These are phyloP conservation scores for Podospora bellae-mahoneyi DNA, from an alignment of 495 filamentous ascomycete genomes.

Conservation along the genomic window DNA sequence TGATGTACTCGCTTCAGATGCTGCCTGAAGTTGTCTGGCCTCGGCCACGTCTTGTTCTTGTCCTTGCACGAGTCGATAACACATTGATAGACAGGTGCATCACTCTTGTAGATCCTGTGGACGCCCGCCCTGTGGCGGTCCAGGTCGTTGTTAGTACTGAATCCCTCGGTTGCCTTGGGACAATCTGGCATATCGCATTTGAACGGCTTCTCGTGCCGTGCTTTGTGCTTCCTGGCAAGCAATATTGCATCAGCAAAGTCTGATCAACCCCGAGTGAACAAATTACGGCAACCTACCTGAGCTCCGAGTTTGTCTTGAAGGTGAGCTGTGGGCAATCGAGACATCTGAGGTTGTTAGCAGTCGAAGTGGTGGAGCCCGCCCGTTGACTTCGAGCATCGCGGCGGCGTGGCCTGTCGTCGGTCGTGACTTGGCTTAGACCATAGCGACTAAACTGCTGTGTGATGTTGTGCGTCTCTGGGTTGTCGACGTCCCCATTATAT, in stretches of 20 bases:
- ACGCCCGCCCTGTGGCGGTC: constrained; percentile 69
- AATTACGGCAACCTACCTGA: constrained; percentile 36
- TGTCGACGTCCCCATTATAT: constrained; percentile 40
- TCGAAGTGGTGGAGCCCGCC: constrained; percentile 16
- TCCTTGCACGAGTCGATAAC: constrained; percentile 59
- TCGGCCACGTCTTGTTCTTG: constrained; percentile 76
- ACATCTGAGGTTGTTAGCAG: constrained; percentile 28
- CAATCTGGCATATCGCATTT: constrained; percentile 63
- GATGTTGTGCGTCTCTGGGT: constrained; percentile 39
- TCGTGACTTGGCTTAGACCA: constrained; percentile 13
- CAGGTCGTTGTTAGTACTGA: constrained; percentile 79
- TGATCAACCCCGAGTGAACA: neutral
- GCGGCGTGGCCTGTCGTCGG: constrained; percentile 2
- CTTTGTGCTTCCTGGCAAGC: constrained; percentile 70
- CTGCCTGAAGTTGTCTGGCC: constrained; percentile 86
- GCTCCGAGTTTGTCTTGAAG: constrained; percentile 50
- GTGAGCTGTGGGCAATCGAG: constrained; percentile 28
- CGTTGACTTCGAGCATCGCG: constrained; percentile 13
- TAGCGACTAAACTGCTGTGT: constrained; percentile 28
- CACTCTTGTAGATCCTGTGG: constrained; percentile 58
- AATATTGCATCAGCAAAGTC: neutral
- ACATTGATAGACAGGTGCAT: constrained; percentile 65
- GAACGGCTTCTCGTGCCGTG: constrained; percentile 71
- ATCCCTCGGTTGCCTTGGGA: constrained; percentile 57
- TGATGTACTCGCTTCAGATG: constrained; percentile 78